Evolutionary conservation across 148 eudicot genomes (phyloP).

Genomic region (Spergularia marina): DNA sequence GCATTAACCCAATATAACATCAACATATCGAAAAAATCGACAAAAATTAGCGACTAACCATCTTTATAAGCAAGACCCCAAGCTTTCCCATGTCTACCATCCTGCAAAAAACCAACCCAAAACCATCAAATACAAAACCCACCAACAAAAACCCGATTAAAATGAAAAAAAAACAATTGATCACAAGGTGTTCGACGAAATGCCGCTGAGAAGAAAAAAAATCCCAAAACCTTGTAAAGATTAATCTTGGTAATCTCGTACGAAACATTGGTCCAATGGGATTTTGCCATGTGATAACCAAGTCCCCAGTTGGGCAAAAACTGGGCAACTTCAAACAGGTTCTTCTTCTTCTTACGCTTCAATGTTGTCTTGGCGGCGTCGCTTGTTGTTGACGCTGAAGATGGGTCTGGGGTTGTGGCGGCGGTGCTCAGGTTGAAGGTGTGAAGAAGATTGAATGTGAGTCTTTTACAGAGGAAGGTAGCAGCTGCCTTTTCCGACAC

Average conservation of each 20-base stretch:
- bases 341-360: conserved; percentile 64
- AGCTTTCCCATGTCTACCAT: conserved; percentile 93
- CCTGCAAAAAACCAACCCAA: conserved; percentile 50
- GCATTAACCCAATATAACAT: neutral
- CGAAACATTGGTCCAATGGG: conserved; percentile 73
- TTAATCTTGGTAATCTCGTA: conserved; percentile 89
- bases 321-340: conserved; percentile 77
- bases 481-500: conserved; percentile 25
- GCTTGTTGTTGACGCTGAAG: conserved; percentile 14
- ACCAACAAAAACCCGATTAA: neutral
- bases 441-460: conserved; percentile 35
- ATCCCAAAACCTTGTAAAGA: conserved; percentile 63
- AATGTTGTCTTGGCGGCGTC: conserved; percentile 35
- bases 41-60: conserved; percentile 44
- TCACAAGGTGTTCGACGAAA: conserved; percentile 29
- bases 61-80: conserved; percentile 85
- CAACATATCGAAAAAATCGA: neutral
- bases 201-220: conserved; percentile 15
- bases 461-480: conserved; percentile 28
- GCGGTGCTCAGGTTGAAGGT: conserved; percentile 34
- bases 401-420: neutral
- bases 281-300: conserved; percentile 86
- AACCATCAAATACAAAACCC: conserved; percentile 14
- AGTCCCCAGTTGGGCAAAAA: conserved; percentile 92
- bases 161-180: neutral